These are phyloP conservation scores for Colletotrichum melonis DNA, from an alignment of 2,329 filamentous ascomycete genomes.

Conservation along the genomic window DNA sequence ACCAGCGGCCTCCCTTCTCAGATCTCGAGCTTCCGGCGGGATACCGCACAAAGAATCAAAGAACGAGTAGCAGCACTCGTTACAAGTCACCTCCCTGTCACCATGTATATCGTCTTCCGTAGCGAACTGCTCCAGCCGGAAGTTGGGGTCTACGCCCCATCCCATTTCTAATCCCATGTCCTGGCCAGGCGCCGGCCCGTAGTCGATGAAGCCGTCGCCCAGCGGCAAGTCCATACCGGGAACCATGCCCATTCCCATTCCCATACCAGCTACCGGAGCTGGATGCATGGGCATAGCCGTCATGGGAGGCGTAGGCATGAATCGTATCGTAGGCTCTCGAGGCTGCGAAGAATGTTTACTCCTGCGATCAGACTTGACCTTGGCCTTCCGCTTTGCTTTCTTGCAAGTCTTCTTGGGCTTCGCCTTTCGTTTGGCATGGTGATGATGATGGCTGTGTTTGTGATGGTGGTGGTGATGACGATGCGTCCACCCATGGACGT, in stretches of 20 bases:
- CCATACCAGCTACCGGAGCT: conserved; percentile 8
- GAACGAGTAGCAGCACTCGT: conserved; percentile 18
- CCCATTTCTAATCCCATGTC: conserved; percentile 17
- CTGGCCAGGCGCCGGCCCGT: conserved; percentile 22
- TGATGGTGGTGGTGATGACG: conserved; percentile 17
- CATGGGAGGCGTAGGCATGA: conserved; percentile 28
- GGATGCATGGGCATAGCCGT: conserved; percentile 10
- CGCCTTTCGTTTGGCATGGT: not conserved
- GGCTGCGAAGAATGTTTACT: not conserved
- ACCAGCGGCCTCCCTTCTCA: conserved; percentile 1
- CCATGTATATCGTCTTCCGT: not conserved
- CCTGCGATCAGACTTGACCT: not conserved
- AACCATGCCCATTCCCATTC: conserved; percentile 2
- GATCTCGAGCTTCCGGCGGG: not conserved
- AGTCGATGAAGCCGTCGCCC: conserved; percentile 30
- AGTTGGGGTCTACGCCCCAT: conserved; percentile 10
- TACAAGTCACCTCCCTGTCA: conserved; percentile 5
- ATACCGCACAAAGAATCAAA: conserved; percentile 22
- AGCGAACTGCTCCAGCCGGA: conserved; percentile 8
- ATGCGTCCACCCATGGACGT: conserved; percentile 15
- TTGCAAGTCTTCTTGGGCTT: not conserved
- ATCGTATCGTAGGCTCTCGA: not conserved
- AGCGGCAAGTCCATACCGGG: not conserved
- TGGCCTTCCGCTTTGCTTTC: not conserved
- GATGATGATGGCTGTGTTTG: not conserved